A percentile compares a stretch with the other conserved stretches of the same genome.
Evolutionary conservation across 164 flowering plant genomes (phyloP).

Genomic region (Nymphaea thermarum): DNA sequence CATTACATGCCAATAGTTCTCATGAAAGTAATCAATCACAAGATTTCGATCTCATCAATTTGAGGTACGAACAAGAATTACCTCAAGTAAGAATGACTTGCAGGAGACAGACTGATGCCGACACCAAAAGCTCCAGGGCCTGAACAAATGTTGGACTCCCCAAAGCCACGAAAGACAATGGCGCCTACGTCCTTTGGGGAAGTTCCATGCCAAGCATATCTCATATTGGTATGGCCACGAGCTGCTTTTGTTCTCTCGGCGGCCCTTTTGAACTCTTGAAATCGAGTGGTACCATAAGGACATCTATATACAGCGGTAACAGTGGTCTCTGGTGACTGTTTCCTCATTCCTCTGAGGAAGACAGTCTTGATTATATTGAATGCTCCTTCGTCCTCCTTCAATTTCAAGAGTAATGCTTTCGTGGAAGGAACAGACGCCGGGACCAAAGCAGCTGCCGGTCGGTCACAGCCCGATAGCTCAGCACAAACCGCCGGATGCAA

Average conservation of each 20-base stretch:
- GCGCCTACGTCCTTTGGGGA: background rate
- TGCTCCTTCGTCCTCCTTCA: background rate
- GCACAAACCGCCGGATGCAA: background rate
- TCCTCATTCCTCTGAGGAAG: slow-evolving; percentile 1
- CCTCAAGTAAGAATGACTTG: background rate
- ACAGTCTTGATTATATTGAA: background rate
- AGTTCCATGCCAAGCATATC: slow-evolving; percentile 1
- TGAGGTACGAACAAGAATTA: background rate
- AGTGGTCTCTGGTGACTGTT: background rate
- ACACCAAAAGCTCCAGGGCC: slow-evolving; percentile 1
- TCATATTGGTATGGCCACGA: background rate
- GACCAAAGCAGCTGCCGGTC: background rate
- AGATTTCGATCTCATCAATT: background rate
- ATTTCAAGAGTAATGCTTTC: background rate
- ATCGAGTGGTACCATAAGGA: background rate
- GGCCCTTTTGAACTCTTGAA: background rate
- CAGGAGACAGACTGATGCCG: slow-evolving; percentile 1
- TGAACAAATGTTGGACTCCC: background rate
- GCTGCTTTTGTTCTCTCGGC: background rate
- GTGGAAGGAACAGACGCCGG: background rate
- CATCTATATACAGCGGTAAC: slow-evolving; percentile 1
- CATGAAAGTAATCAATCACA: background rate
- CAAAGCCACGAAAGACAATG: background rate
- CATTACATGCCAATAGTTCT: background rate
- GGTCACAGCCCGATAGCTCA: background rate